Evolutionary conservation across 192 early-diverging fungal species (phyloP), one percentile per base, ranked within the genome.

Genomic region (Obelidium mucronatum): DNA sequence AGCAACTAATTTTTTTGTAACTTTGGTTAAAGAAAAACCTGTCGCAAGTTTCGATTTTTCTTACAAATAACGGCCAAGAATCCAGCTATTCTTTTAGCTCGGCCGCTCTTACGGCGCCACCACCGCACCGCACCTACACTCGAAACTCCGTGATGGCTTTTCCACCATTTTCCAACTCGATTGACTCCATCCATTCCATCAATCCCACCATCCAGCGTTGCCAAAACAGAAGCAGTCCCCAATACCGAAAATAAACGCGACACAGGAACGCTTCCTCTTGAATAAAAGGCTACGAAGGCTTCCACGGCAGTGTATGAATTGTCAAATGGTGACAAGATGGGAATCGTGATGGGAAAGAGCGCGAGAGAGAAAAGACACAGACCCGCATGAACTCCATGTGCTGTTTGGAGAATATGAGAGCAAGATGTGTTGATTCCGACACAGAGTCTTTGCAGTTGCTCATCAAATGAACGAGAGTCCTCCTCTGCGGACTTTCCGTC

Each of bases 371-470:
- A 40, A 3, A 77, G 36, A 54, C 76, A 77, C n/a, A 77, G 52
- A 1, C 76, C 76, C 2, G 76, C 76, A 40, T 77, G 58, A 19
- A 77, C 34, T 53, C 76, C 76, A 67, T 77, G 63, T 1, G n/a
- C n/a, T 22, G 76, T 62, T 51, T 69, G 53, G 30, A 77, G 67
- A 1, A 61, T 51, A 36, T 77, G 67, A 0, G 60, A 58, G 4
- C 66, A 54, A 42, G 51, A 40, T 19, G 67, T 61, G 40, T 77
- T 70, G 11, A 77, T 70, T 35, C 11, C 34, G 30, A 69, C 30
- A 31, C 60, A 59, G 3, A 77, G 56, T 36, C 39, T 13, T 11
- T 61, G 56, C 30, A 77, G 42, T 51, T 70, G 65, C 24, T 70
- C 56, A 36, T 77, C 76, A 54, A 76, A 76, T 0, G 61, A 66